Evolutionary conservation across 768 basidiomycete species (phyloP), one percentile per base, ranked within the genome.

Genomic region (Tricholomella constricta): DNA sequence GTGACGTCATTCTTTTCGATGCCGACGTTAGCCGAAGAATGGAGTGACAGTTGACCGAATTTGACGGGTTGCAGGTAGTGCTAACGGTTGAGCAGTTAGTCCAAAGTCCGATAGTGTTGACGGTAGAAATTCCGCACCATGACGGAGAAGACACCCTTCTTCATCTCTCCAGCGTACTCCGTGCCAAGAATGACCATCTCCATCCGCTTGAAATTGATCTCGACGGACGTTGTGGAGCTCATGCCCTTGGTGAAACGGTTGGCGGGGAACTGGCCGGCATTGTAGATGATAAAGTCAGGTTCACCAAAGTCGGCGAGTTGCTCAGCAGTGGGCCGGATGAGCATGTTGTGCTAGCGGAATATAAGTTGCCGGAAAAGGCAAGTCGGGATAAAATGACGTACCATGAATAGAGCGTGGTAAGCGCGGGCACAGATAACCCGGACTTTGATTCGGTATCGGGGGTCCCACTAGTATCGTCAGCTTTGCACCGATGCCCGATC

Each of bases 121-220:
- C 19, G 36, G 44, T 45, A 20, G 25, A 44, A 22, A 22, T 35
- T 41, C 56, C 76, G 20, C 58, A 86, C 86, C 96, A 99, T 99
- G 62, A 99, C 94, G 38, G 90, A 93, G 79, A 99, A 99, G 70
- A 99, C 92, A 67, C 97, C 97, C 85, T 99, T 99, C 79, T 99
- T 99, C 97, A 99, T 99, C 79, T 99, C 94, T 47, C 94, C 94
- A 26, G 94, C 94, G 66, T 98, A 98, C 69, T 98, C 94, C 23
- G 94, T 96, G 50, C 91, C 96, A 62, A 99, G 91, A 66, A 99
- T 98, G 65, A 99, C 96, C 97, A 99, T 99, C 74, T 99, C 97
- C 94, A 94, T 97, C 34, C 97, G 91, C 81, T 97, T 97, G 77
- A 99, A 98, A 84, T 99, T 99, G 80, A 99, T 93, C 76, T 98